Conservation (phyloP, 1,284 basidiomycete genomes). For the Trametes polyzona region DNA sequence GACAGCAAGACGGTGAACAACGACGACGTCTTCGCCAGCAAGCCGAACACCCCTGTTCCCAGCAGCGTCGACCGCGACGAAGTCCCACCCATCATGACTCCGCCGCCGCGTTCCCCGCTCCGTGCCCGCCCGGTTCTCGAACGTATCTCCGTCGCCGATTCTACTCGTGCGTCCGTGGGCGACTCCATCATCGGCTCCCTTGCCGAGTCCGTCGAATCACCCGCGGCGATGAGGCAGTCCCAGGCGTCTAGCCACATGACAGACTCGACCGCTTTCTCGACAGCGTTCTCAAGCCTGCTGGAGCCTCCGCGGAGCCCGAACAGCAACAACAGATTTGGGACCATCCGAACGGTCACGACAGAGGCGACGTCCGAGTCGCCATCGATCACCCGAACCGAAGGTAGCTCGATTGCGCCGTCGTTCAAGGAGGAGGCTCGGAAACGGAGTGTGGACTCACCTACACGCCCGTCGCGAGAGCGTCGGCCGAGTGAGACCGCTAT, state of each 20-base stretch:
- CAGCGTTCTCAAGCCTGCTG: conserved; percentile 66
- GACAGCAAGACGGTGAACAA: conserved; percentile 32
- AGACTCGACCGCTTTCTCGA: conserved; percentile 57
- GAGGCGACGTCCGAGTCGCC: conserved; percentile 68
- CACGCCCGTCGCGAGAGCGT: conserved; percentile 49
- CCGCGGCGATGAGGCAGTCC: conserved; percentile 36
- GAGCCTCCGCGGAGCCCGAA: conserved; percentile 49
- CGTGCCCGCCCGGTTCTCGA: conserved; percentile 44
- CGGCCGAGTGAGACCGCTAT: conserved; percentile 62
- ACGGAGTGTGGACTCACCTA: conserved; percentile 37
- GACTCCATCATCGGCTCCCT: conserved; percentile 41
- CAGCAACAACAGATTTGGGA: conserved; percentile 66
- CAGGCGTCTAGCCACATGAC: conserved; percentile 52
- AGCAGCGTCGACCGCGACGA: conserved; percentile 34
- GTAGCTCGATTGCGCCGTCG: conserved; percentile 50
- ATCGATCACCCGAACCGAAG: conserved; percentile 66
- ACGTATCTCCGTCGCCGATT: conserved; percentile 45
- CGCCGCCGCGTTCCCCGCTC: conserved; percentile 60
- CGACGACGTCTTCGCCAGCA: conserved; percentile 22
- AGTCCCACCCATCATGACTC: conserved; percentile 41
- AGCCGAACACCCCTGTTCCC: conserved; percentile 8
- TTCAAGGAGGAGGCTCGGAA: conserved; percentile 50
- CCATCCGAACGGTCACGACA: conserved; percentile 78
- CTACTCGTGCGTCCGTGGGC: conserved; percentile 41
- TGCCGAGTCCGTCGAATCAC: conserved; percentile 30